Percentiles rank a stretch among this genome's conserved stretches.
Conservation (phyloP, 306 rosid species). For the Malus sylvestris region DNA sequence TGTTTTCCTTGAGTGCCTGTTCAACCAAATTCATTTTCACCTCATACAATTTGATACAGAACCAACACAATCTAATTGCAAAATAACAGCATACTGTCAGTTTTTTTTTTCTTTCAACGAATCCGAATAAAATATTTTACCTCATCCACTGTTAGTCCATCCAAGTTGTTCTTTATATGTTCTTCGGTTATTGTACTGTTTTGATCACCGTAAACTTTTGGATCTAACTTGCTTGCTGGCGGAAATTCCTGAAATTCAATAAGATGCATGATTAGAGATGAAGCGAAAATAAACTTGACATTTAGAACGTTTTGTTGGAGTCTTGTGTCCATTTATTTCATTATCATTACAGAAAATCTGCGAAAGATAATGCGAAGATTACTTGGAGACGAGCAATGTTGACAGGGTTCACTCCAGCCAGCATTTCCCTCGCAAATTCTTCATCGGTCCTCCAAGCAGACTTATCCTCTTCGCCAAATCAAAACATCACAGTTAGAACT, state of each 20-base stretch:
- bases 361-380: not conserved
- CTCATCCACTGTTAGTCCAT: slow-evolving; percentile 50
- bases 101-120: not conserved
- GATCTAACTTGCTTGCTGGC: slow-evolving; percentile 57
- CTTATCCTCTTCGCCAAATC: slow-evolving; percentile 36
- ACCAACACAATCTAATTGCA: not conserved
- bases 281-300: not conserved
- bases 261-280: not conserved
- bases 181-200: slow-evolving; percentile 41
- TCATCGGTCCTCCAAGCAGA: slow-evolving; percentile 77
- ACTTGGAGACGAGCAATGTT: slow-evolving; percentile 51
- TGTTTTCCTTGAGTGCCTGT: slow-evolving; percentile 51
- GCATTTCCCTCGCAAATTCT: slow-evolving; percentile 69
- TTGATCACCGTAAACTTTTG: slow-evolving; percentile 46
- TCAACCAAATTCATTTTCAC: not conserved
- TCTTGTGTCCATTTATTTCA: not conserved
- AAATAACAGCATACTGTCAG: not conserved
- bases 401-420: slow-evolving; percentile 70
- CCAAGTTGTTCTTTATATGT: slow-evolving; percentile 39
- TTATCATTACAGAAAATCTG: not conserved
- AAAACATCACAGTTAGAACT: not conserved
- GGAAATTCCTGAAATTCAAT: slow-evolving; percentile 55
- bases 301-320: not conserved
- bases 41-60: not conserved
- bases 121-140: slow-evolving; percentile 15